A percentile compares a stretch with the other conserved stretches of the same genome.
These are phyloP conservation scores for Fusarium veterinarium DNA, from an alignment of 2,329 filamentous ascomycete species.

Conservation along the genomic window DNA sequence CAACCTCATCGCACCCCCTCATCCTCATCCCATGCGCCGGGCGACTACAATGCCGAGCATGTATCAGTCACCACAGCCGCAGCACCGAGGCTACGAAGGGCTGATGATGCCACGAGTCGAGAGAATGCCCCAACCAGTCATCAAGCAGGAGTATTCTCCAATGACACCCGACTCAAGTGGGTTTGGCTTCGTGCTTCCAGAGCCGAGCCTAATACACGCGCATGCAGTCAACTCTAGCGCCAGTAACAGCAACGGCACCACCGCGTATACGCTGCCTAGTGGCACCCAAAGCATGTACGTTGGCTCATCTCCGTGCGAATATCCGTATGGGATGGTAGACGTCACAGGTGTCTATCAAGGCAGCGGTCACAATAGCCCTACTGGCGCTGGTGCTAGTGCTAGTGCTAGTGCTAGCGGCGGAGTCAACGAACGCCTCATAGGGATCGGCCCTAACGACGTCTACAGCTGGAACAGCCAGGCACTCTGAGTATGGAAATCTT, in stretches of 20 bases:
- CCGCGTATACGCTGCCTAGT: constrained; percentile 34
- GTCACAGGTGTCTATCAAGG: constrained; percentile 44
- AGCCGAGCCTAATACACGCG: constrained; percentile 33
- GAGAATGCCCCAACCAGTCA: constrained; percentile 31
- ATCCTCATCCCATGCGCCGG: constrained; percentile 29
- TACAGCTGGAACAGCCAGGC: constrained; percentile 37
- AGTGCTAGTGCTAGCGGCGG: constrained; percentile 20
- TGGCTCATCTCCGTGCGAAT: constrained; percentile 34
- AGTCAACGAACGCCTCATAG: constrained; percentile 38
- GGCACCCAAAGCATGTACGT: constrained; percentile 37
- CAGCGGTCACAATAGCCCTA: constrained; percentile 13
- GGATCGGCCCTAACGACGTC: constrained; percentile 19
- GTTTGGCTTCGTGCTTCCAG: constrained; percentile 38
- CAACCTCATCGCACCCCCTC: constrained; percentile 21
- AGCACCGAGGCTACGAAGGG: constrained; percentile 34
- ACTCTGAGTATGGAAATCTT: constrained; percentile 25
- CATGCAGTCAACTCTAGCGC: constrained; percentile 18
- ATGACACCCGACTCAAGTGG: constrained; percentile 37
- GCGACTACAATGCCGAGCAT: constrained; percentile 39
- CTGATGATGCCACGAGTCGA: constrained; percentile 39
- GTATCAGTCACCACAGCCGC: constrained; percentile 33
- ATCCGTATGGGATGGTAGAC: constrained; percentile 43
- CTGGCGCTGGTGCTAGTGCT: not conserved
- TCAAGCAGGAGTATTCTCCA: constrained; percentile 40
- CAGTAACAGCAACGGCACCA: constrained; percentile 20